Conservation (phyloP, 2,329 filamentous ascomycete species). For the Dendryphion nanum region DNA sequence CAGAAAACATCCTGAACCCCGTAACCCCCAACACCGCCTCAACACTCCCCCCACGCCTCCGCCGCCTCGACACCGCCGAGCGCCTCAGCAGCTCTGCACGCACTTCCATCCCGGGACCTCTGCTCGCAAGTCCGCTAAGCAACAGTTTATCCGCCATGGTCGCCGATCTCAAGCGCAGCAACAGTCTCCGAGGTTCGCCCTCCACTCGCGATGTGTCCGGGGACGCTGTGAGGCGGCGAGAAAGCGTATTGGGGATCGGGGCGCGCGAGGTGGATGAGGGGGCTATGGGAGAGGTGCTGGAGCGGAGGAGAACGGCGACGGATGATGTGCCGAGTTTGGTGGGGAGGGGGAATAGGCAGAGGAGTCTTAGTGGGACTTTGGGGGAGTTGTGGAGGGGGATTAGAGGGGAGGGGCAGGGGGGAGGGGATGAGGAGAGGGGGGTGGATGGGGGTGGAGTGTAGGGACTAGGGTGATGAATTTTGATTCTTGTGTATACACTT, state of each 20-base stretch:
- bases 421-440: background rate
- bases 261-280: conserved; percentile 8
- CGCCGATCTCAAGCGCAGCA: conserved; percentile 62
- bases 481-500: too few relatives aligned
- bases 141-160: conserved; percentile 62
- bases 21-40: conserved; percentile 17
- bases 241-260: conserved; percentile 22
- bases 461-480: too few relatives aligned
- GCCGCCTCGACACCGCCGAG: conserved; percentile 31
- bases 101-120: conserved; percentile 53
- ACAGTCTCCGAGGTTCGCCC: conserved; percentile 20
- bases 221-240: conserved; percentile 8
- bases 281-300: conserved; percentile 10
- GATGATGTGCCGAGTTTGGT: conserved; percentile 2
- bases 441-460: background rate
- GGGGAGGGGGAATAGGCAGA: conserved; percentile 7
- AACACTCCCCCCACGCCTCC: conserved; percentile 18
- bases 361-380: conserved; percentile 32
- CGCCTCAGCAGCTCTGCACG: conserved; percentile 37
- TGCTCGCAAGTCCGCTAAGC: conserved; percentile 61
- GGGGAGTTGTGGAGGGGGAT: conserved; percentile 30
- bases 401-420: conserved; percentile 9
- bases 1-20: conserved; percentile 15
- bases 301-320: conserved; percentile 17
- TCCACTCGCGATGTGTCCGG: conserved; percentile 3